A percentile compares a stretch with the other conserved stretches of the same genome.
Evolutionary conservation across 164 flowering plant species (phyloP).

Genomic region (Litsea cubeba): DNA sequence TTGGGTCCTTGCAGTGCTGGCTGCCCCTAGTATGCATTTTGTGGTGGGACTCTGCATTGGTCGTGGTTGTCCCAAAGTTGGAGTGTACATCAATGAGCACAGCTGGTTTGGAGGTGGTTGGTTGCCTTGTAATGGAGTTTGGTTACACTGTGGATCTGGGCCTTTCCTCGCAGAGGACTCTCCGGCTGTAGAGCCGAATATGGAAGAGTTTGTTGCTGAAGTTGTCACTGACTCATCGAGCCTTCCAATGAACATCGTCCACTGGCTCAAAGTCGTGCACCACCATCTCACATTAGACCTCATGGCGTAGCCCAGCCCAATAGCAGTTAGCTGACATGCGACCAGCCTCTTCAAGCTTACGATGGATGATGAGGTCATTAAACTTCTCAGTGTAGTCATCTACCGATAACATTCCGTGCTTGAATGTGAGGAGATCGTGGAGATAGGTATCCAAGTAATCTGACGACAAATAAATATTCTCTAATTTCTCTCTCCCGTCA

Average conservation of each 20-base stretch:
- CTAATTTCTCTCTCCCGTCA: background rate
- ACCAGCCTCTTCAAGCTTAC: background rate
- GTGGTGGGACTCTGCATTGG: background rate
- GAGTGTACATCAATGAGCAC: background rate
- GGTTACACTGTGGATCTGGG: background rate
- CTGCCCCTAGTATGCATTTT: background rate
- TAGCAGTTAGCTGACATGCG: background rate
- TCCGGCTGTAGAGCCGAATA: background rate
- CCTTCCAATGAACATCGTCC: background rate
- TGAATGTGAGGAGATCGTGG: background rate
- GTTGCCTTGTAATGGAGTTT: background rate
- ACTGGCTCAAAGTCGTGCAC: background rate
- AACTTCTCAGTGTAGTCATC: background rate
- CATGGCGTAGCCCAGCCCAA: background rate
- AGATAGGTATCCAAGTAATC: background rate
- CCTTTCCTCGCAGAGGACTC: background rate
- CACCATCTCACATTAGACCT: background rate
- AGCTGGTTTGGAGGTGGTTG: background rate
- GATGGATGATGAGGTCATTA: background rate
- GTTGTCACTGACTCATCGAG: background rate
- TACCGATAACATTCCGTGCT: background rate
- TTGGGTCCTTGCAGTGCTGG: background rate
- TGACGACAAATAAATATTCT: background rate
- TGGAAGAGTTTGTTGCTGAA: background rate
- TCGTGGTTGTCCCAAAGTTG: background rate